Evolutionary conservation across 1,139 yeast species (phyloP), one percentile per base, ranked within the genome.

Genomic region (Blastobotrys niveus): DNA sequence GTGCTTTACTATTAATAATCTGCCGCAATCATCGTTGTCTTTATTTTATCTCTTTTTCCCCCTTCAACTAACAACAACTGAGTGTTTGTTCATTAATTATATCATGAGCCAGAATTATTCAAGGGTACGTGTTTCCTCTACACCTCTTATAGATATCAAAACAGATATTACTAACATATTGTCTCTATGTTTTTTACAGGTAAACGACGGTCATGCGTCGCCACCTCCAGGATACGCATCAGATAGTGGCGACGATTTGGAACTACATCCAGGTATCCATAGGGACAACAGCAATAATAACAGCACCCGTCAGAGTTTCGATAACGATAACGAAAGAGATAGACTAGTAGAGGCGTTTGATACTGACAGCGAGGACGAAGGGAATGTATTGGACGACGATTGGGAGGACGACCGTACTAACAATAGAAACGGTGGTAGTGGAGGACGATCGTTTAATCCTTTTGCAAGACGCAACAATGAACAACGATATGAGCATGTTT

Each of bases 341-440:
- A 45, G 48, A 27, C 51, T 57, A 10, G 48, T 52, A 31, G 58
- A 52, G 31, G 58, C 61, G 5, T 57, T 57, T 40, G 60, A 46
- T 24, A 49, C 54, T 27, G 47, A 45, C 20, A 58, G 52, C 17
- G 46, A 41, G 20, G 52, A 47, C 27, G 42, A 38, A n/a, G 46
- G 34, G 14, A 30, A 35, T 7, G 34, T 41, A 7, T 15, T 41
- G 15, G 41, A 42, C 8, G 41, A 42, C 12, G 56, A 55, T 33
- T 53, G 58, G 53, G 57, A 51, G 15, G 61, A 56, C 38, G 57
- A 54, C 31, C 48, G 52, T 17, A 42, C 45, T 30, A 18, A 15
- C 48, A 35, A 27, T 39, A 37, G 25, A 29, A 15, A 22, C n/a
- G 35, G 42, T 12, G 34, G 17, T 14, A 47, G 41, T 15, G 18